phyloP scores from a whole-genome alignment of 2,329 filamentous ascomycete species.

The Rhexocercosporidium sp. region DNA sequence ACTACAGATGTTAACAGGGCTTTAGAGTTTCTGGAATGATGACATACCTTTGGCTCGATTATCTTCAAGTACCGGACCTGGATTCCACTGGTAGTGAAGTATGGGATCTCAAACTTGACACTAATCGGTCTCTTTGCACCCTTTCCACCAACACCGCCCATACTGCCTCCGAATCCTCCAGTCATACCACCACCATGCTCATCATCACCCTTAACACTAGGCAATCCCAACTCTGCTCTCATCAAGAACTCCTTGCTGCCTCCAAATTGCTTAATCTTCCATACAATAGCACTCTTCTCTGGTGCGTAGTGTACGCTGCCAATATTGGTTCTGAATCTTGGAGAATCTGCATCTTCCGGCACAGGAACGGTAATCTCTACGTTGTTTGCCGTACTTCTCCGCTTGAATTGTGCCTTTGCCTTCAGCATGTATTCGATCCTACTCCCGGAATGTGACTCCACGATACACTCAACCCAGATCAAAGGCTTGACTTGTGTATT shows the following conservation, averaged over 20 bases:
- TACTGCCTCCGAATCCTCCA: conserved; percentile 93
- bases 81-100: conserved; percentile 99
- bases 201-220: conserved; percentile 92
- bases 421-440: conserved; percentile 99
- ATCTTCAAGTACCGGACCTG: conserved; percentile 99
- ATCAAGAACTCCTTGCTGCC: conserved; percentile 99
- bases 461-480: conserved; percentile 98
- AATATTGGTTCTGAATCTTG: conserved; percentile 96
- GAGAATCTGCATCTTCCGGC: conserved; percentile 94
- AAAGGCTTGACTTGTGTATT: conserved; percentile 98
- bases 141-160: conserved; percentile 90
- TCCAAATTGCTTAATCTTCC: conserved; percentile 99
- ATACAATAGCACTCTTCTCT: conserved; percentile 96
- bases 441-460: conserved; percentile 93
- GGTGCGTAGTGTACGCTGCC: conserved; percentile 97
- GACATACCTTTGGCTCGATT: conserved; percentile 93
- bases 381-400: conserved; percentile 96
- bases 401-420: conserved; percentile 97
- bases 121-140: conserved; percentile 92
- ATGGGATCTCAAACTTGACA: conserved; percentile 99
- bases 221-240: conserved; percentile 93
- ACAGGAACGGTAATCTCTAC: conserved; percentile 98
- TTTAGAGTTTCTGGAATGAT: not conserved
- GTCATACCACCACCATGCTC: conserved; percentile 98
- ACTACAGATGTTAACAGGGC: conserved; percentile 53